A percentile compares a stretch with the other conserved stretches of the same genome.
These are phyloP conservation scores for Morella rubra DNA, from an alignment of 306 rosid species.

Conservation along the genomic window DNA sequence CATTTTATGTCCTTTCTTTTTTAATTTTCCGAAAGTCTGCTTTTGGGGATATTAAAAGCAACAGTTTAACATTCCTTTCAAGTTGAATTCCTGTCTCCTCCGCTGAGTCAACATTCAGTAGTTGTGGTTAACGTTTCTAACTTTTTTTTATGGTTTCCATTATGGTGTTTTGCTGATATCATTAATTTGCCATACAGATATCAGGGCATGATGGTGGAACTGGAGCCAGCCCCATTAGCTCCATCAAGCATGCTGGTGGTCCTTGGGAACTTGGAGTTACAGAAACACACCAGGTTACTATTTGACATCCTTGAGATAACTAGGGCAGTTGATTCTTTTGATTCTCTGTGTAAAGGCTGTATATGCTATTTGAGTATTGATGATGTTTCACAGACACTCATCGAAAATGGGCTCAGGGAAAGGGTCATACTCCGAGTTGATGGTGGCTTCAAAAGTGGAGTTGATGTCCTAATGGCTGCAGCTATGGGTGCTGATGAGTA, in stretches of 20 bases:
- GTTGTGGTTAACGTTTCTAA: neutral
- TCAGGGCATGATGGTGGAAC: slow-evolving; percentile 99
- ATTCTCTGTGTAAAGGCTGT: slow-evolving; percentile 14
- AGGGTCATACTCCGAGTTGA: slow-evolving; percentile 97
- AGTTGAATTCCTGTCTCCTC: neutral
- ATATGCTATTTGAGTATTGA: slow-evolving; percentile 27
- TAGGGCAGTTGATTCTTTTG: slow-evolving; percentile 21
- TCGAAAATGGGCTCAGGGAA: slow-evolving; percentile 91
- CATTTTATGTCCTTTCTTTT: neutral
- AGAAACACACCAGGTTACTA: slow-evolving; percentile 90
- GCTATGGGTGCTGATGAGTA: slow-evolving; percentile 96
- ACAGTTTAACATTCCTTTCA: neutral
- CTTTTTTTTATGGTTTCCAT: neutral
- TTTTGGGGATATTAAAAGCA: neutral
- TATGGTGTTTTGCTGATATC: neutral
- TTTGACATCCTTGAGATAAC: slow-evolving; percentile 25
- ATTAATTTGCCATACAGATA: slow-evolving; percentile 51
- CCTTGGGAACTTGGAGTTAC: slow-evolving; percentile 99
- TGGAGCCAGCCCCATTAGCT: slow-evolving; percentile 98
- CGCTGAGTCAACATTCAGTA: neutral
- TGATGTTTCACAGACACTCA: slow-evolving; percentile 61
- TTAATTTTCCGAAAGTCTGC: neutral
- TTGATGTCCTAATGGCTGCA: slow-evolving; percentile 95
- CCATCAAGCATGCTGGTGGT: slow-evolving; percentile 99
- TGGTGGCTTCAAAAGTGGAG: slow-evolving; percentile 98